A percentile compares a stretch with the other conserved stretches of the same genome.
These are phyloP conservation scores for Colletotrichum zoysiae DNA, from an alignment of 2,329 filamentous ascomycete species.

Conservation along the genomic window DNA sequence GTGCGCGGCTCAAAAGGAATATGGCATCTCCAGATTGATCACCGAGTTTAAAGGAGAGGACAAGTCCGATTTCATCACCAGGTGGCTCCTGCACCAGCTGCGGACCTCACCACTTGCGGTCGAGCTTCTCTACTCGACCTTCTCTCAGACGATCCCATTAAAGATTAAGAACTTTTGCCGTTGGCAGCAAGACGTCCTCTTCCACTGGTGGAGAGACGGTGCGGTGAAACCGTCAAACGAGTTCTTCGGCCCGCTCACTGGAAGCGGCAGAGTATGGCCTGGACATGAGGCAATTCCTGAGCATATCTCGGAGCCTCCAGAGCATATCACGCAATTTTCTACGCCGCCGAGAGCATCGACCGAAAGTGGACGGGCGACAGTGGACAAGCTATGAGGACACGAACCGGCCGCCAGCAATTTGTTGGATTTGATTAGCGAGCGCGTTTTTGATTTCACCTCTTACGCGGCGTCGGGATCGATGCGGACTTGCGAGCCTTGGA, in stretches of 20 bases:
- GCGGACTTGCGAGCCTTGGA: slow-evolving; percentile 1
- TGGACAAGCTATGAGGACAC: not conserved
- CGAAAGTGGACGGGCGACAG: not conserved
- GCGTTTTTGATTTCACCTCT: not conserved
- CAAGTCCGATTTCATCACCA: slow-evolving; percentile 61
- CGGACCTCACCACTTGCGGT: slow-evolving; percentile 61
- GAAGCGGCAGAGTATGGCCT: slow-evolving; percentile 20
- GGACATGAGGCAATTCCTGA: not conserved
- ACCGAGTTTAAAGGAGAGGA: slow-evolving; percentile 51
- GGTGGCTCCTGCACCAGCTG: slow-evolving; percentile 66
- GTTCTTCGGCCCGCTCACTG: slow-evolving; percentile 30
- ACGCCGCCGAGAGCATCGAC: slow-evolving; percentile 1
- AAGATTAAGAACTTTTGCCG: slow-evolving; percentile 51
- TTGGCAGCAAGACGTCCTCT: slow-evolving; percentile 55
- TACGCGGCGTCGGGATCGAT: not conserved
- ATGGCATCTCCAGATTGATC: slow-evolving; percentile 60
- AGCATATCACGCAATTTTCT: not conserved
- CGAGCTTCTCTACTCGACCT: slow-evolving; percentile 56
- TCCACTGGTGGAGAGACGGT: slow-evolving; percentile 53
- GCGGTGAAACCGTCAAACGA: slow-evolving; percentile 30
- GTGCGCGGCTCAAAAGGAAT: slow-evolving; percentile 60
- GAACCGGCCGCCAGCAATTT: slow-evolving; percentile 1
- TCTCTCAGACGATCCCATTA: slow-evolving; percentile 49
- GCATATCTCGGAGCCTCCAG: not conserved
- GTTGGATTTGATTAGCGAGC: slow-evolving; percentile 9